Percentiles rank a stretch among this genome's conserved stretches.
phyloP scores from a whole-genome alignment of 257 asterid genomes.

The Oldenlandia corymbosa region DNA sequence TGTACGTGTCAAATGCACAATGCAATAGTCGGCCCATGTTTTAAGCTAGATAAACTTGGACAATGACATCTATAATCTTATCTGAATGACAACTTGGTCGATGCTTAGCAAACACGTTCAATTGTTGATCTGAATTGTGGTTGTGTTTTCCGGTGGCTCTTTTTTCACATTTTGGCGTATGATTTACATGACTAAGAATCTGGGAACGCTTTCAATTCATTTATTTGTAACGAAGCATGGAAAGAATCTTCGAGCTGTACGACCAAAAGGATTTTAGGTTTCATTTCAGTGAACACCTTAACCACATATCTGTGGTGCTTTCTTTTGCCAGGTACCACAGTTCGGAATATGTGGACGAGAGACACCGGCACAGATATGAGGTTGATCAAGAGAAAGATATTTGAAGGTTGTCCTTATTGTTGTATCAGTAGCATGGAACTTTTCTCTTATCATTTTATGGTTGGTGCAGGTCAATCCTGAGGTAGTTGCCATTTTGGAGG shows the following conservation, averaged over 20 bases:
- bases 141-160: not conserved
- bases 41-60: not conserved
- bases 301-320: slow-evolving; percentile 10
- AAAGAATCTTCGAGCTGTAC: not conserved
- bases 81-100: not conserved
- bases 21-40: not conserved
- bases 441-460: slow-evolving; percentile 12
- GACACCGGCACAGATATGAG: slow-evolving; percentile 97
- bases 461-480: slow-evolving; percentile 82
- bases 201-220: not conserved
- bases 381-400: slow-evolving; percentile 29
- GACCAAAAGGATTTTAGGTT: not conserved
- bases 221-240: not conserved
- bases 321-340: slow-evolving; percentile 51
- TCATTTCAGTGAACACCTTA: not conserved
- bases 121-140: not conserved
- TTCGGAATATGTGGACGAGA: slow-evolving; percentile 67
- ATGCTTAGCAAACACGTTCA: not conserved
- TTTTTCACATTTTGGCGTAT: not conserved
- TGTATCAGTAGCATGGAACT: slow-evolving; percentile 5
- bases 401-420: slow-evolving; percentile 9
- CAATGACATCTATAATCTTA: not conserved
- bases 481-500: slow-evolving; percentile 53
- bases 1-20: slow-evolving; percentile 41
- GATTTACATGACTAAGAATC: not conserved